phyloP scores from a whole-genome alignment of 2,329 filamentous ascomycete species.

The Cladobotryum protrusum region DNA sequence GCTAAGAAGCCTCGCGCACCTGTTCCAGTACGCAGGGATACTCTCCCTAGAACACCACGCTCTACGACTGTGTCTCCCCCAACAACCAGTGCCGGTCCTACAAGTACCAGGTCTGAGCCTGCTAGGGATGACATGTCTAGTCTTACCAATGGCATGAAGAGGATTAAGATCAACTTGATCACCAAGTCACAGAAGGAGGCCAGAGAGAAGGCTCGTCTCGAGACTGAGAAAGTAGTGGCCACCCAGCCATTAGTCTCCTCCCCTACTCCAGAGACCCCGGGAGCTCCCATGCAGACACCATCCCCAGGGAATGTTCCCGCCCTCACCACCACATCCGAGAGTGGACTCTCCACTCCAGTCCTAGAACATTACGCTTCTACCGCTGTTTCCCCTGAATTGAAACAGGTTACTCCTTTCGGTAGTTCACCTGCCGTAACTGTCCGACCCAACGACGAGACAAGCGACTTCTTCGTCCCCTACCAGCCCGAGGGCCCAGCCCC shows the following conservation, averaged over 20 bases:
- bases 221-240: constrained; percentile 16
- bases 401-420: constrained; percentile 17
- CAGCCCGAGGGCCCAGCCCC: constrained; percentile 48
- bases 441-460: constrained; percentile 19
- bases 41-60: constrained; percentile 24
- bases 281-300: not conserved
- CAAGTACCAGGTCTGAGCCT: constrained; percentile 10
- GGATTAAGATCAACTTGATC: constrained; percentile 56
- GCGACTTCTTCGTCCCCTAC: constrained; percentile 47
- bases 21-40: constrained; percentile 38
- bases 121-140: constrained; percentile 42
- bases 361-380: constrained; percentile 19
- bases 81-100: constrained; percentile 1
- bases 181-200: constrained; percentile 54
- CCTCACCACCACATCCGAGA: constrained; percentile 18
- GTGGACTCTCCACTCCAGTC: constrained; percentile 19
- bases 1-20: constrained; percentile 56
- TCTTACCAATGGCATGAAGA: constrained; percentile 54
- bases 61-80: constrained; percentile 31
- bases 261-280: not conserved
- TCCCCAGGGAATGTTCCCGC: constrained; percentile 15
- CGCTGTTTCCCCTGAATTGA: constrained; percentile 17
- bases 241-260: not conserved
- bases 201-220: constrained; percentile 31
- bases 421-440: constrained; percentile 28